A percentile compares a stretch with the other conserved stretches of the same genome.
These are phyloP conservation scores for Neocucurbitaria cava DNA, from an alignment of 2,329 filamentous ascomycete species.

Conservation along the genomic window DNA sequence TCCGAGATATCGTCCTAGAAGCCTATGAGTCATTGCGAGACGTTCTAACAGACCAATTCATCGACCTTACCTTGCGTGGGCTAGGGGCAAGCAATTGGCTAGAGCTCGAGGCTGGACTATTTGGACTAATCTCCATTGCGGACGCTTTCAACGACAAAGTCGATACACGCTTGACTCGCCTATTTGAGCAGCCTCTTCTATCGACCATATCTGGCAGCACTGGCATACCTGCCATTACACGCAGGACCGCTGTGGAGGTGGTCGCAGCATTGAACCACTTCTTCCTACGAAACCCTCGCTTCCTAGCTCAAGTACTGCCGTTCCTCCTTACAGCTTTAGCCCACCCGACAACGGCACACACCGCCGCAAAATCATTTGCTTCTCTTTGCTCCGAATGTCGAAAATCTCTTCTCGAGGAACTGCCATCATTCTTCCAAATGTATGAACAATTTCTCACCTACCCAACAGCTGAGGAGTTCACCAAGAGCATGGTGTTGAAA, in stretches of 20 bases:
- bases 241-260: constrained; percentile 72
- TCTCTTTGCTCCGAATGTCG: constrained; percentile 79
- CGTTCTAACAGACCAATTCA: constrained; percentile 55
- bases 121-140: constrained; percentile 70
- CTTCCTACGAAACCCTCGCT: constrained; percentile 72
- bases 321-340: constrained; percentile 75
- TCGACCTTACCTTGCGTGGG: constrained; percentile 52
- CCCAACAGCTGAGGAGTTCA: constrained; percentile 69
- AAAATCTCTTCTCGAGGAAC: constrained; percentile 69
- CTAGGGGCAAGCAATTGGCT: constrained; percentile 55
- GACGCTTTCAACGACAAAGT: constrained; percentile 68
- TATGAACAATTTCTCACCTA: constrained; percentile 70
- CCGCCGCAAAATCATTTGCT: constrained; percentile 76
- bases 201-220: constrained; percentile 55
- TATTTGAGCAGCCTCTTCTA: constrained; percentile 70
- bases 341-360: constrained; percentile 67
- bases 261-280: constrained; percentile 78
- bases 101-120: constrained; percentile 60
- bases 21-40: constrained; percentile 65
- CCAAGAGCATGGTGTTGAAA: constrained; percentile 75
- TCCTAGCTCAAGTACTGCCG: constrained; percentile 73
- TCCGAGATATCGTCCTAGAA: constrained; percentile 78
- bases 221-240: constrained; percentile 66
- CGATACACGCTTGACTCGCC: constrained; percentile 64
- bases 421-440: constrained; percentile 72